A percentile compares a stretch with the other conserved stretches of the same genome.
phyloP scores from a whole-genome alignment of 805 yeast species.

The Candida bentonensis region DNA sequence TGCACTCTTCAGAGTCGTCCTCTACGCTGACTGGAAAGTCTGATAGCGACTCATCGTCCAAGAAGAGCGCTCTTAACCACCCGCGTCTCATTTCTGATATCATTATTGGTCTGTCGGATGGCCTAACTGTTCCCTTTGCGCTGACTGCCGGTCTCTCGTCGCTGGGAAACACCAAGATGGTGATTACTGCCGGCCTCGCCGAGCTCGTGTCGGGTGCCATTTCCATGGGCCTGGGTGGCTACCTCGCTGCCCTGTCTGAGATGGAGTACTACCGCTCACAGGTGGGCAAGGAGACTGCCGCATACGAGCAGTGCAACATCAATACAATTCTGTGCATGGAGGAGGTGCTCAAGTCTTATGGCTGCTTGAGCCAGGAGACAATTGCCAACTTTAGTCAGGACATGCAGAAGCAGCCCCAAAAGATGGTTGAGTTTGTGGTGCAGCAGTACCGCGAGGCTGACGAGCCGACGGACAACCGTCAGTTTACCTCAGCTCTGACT shows the following conservation, averaged over 20 bases:
- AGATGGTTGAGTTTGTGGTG: slow-evolving; percentile 74
- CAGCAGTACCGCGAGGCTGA: slow-evolving; percentile 86
- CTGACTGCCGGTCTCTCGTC: slow-evolving; percentile 91
- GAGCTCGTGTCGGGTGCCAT: slow-evolving; percentile 95
- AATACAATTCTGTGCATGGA: slow-evolving; percentile 1
- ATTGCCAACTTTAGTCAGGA: slow-evolving; percentile 62
- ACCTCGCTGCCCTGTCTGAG: slow-evolving; percentile 86
- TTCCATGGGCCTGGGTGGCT: slow-evolving; percentile 97
- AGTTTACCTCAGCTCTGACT: slow-evolving; percentile 73
- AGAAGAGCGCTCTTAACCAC: background rate
- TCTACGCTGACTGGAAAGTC: slow-evolving; percentile 3
- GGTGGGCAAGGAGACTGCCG: slow-evolving; percentile 16
- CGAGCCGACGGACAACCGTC: slow-evolving; percentile 89
- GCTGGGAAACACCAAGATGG: slow-evolving; percentile 77
- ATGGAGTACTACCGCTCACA: slow-evolving; percentile 20
- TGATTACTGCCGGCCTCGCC: slow-evolving; percentile 95
- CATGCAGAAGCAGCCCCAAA: slow-evolving; percentile 61
- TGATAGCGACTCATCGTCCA: background rate
- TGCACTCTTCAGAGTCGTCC: slow-evolving; percentile 4
- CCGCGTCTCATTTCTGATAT: slow-evolving; percentile 92
- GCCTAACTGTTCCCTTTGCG: slow-evolving; percentile 97
- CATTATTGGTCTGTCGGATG: slow-evolving; percentile 89
- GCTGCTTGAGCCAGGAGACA: slow-evolving; percentile 29
- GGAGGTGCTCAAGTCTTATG: background rate
- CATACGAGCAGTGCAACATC: slow-evolving; percentile 5